Percentiles rank a stretch among this genome's conserved stretches.
phyloP scores from a whole-genome alignment of 2,329 filamentous ascomycete genomes.

The Hymenoscyphus fraxineus region DNA sequence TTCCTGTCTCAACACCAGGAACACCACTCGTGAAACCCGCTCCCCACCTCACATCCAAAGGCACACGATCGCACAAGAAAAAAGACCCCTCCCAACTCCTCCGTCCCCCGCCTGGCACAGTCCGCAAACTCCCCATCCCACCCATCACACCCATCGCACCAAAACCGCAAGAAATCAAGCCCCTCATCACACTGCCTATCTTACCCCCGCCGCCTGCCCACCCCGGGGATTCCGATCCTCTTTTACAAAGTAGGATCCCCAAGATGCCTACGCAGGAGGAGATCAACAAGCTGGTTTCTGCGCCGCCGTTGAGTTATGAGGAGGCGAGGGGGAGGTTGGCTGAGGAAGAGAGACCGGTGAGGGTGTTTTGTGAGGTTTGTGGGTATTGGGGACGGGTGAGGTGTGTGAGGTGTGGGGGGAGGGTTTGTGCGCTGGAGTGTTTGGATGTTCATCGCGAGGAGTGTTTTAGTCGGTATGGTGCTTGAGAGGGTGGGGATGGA shows the following conservation, averaged over 20 bases:
- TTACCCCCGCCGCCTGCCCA: constrained; percentile 34
- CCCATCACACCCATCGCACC: constrained; percentile 13
- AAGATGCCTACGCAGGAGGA: constrained; percentile 55
- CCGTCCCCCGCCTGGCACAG: constrained; percentile 13
- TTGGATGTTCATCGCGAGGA: constrained; percentile 69
- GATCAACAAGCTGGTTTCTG: constrained; percentile 59
- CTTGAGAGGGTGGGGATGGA: constrained; percentile 20
- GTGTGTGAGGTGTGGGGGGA: constrained; percentile 74
- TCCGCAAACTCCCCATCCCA: constrained; percentile 19
- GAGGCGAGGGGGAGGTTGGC: constrained; percentile 52
- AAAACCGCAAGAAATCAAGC: constrained; percentile 24
- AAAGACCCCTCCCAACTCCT: constrained; percentile 21
- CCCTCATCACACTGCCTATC: background rate
- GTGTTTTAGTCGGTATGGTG: constrained; percentile 62
- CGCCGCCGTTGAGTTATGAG: constrained; percentile 63
- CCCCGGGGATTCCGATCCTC: constrained; percentile 51
- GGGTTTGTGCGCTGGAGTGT: constrained; percentile 75
- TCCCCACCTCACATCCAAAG: constrained; percentile 25
- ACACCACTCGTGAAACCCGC: constrained; percentile 9
- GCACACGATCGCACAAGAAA: constrained; percentile 31
- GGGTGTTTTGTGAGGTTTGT: constrained; percentile 73
- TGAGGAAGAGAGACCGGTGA: constrained; percentile 48
- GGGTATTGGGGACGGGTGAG: constrained; percentile 76
- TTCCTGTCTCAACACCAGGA: constrained; percentile 17
- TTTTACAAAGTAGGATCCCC: constrained; percentile 58